Evolutionary conservation across 257 asterid species (phyloP).

Genomic region (Solanum appendiculatum): DNA sequence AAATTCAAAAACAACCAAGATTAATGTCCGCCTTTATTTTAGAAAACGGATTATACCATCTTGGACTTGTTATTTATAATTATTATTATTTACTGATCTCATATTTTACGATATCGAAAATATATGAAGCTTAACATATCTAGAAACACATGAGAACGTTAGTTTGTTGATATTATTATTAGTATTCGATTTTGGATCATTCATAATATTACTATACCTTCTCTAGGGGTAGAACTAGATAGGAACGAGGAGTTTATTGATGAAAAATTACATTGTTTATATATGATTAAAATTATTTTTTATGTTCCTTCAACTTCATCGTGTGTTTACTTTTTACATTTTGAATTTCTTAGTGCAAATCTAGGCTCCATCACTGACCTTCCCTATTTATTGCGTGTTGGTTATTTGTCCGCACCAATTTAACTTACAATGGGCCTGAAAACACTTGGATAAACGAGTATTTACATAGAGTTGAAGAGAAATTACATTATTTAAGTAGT

Average conservation of each 20-base stretch:
- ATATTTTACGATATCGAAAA: no score
- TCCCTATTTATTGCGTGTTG: not conserved
- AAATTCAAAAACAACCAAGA: not conserved
- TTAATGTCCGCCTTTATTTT: not conserved
- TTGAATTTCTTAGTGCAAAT: not conserved
- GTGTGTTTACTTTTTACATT: no score
- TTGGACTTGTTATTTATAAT: not conserved
- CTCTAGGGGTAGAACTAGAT: not conserved
- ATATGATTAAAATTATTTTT: not conserved
- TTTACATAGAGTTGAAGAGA: not conserved
- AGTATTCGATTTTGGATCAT: no score
- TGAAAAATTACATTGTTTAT: no score
- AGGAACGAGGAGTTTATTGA: not conserved
- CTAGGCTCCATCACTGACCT: not conserved
- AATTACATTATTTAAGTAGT: not conserved
- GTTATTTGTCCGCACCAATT: no score
- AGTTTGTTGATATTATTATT: not conserved
- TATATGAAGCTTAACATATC: not conserved
- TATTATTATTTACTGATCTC: not conserved
- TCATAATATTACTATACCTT: not conserved
- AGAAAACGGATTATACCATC: not conserved
- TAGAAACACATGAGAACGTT: not conserved
- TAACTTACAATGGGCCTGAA: not conserved
- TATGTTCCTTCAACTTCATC: not conserved
- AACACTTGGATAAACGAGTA: not conserved